Base-by-base conservation (phyloP, 116 monocot genomes). In the Zostera marina region DNA sequence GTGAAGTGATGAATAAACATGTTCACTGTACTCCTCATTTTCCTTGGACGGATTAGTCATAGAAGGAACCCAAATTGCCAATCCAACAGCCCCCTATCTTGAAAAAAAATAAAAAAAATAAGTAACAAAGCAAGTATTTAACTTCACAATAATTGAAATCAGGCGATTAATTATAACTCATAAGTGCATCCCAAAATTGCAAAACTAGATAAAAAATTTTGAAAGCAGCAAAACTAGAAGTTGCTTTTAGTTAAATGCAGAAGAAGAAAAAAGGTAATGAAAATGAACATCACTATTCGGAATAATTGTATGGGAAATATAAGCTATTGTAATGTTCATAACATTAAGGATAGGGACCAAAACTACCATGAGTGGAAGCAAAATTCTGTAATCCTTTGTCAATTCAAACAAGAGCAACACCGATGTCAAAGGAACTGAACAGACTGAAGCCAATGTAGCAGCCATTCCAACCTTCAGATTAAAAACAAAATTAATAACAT, bases 61-160 rank as follows among this genome's bases (percentile, higher is more conserved):
- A 48, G 96, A 96, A 72, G 89, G 96, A 9, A 96, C 89, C 96
- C 96, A 96, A 66, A 96, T 96, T 54, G 96, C 96, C 70, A 96
- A 83, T 39, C 96, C 96, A 69, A 96, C 96, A 44, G 96, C 96
- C 11, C 96, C 96, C 96, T 96, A 74, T 77, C 61, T 61, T 45
- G 44, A 47, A 61, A 24, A 41, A 61, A 26, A 9, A n/a, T 41
- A 61, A 11, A 25, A 2, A 43, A 59, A 59, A 19, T 20, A 19
- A 59, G 9, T 22, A 59, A 19, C 38, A 42, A 19, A 43, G 7
- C 20, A 9, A 22, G 21, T 32, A 32, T 32, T 32, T 5, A 32
- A 32, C 32, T 32, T 32, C 5, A 32, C 32, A 32, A 32, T 32
- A 32, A 32, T 32, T 32, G 1, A 32, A 32, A 32, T 32, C 5